Evolutionary conservation across 257 asterid genomes (phyloP).

Genomic region (Nicotiana knightiana): DNA sequence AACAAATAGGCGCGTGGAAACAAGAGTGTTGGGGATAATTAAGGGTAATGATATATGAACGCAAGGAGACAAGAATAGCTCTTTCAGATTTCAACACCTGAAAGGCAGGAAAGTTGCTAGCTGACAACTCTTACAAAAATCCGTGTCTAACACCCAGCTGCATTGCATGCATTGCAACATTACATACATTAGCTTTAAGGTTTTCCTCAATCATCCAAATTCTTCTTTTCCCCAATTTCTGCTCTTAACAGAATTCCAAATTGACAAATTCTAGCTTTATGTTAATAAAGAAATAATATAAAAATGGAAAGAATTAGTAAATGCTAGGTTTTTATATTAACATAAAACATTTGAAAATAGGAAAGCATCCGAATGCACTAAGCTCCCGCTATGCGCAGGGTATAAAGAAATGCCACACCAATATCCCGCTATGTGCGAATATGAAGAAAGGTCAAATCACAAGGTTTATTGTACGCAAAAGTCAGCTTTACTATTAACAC

Average conservation of each 20-base stretch:
- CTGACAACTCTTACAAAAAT: not conserved
- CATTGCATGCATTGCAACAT: not conserved
- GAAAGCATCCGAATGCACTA: fast-evolving
- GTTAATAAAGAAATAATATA: too few species aligned
- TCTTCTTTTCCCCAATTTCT: not conserved
- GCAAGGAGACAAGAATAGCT: not conserved
- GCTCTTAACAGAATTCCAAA: not conserved
- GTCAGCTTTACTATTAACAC: too few species aligned
- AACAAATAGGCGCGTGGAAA: not conserved
- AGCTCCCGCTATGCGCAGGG: too few species aligned
- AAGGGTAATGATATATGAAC: not conserved
- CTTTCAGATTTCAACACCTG: not conserved
- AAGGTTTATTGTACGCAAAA: too few species aligned
- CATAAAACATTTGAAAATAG: too few species aligned
- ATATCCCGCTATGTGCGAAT: too few species aligned
- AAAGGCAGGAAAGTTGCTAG: not conserved
- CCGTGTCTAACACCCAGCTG: not conserved
- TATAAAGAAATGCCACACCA: too few species aligned
- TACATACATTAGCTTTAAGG: not conserved
- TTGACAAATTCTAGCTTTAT: not conserved
- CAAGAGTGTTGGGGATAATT: not conserved
- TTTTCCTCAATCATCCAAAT: not conserved
- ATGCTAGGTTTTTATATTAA: too few species aligned
- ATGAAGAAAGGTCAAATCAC: too few species aligned
- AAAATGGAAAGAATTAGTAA: too few species aligned